Percentiles rank a stretch among this genome's conserved stretches.
These are phyloP conservation scores for fission yeast (Schizosaccharomyces pombe) DNA, from an alignment of 805 yeast species.

Conservation along the genomic window DNA sequence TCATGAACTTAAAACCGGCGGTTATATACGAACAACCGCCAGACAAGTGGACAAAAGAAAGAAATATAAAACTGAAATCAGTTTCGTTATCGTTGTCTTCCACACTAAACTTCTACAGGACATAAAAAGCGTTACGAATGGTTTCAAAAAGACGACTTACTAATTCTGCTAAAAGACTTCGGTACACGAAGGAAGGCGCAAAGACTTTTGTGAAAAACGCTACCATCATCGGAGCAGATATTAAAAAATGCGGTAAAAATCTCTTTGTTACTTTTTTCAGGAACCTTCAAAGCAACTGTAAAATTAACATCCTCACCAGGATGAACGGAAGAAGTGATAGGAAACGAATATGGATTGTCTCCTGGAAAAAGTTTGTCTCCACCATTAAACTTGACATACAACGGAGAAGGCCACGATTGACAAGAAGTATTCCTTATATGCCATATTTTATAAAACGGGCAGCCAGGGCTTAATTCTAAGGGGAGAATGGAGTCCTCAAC, in stretches of 20 bases:
- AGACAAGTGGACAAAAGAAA: too few relatives aligned
- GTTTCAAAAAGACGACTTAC: too few relatives aligned
- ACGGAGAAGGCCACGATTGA: background rate
- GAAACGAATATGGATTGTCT: background rate
- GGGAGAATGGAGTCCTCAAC: background rate
- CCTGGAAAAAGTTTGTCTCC: background rate
- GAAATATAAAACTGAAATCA: too few relatives aligned
- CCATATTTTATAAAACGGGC: background rate
- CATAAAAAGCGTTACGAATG: too few relatives aligned
- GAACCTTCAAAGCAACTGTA: background rate
- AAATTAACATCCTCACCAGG: background rate
- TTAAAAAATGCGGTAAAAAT: background rate
- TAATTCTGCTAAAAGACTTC: too few relatives aligned
- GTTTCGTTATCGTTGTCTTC: too few relatives aligned
- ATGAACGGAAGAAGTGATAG: background rate
- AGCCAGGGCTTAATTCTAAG: background rate
- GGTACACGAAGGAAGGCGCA: background rate
- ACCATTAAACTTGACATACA: background rate
- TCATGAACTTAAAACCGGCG: too few relatives aligned
- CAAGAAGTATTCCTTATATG: background rate
- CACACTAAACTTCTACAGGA: too few relatives aligned
- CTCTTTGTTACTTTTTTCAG: background rate
- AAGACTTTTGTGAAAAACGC: background rate
- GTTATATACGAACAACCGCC: too few relatives aligned
- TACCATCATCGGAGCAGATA: background rate